Conservation (phyloP, 2,329 filamentous ascomycete genomes). For the Macroventuria anomochaeta region DNA sequence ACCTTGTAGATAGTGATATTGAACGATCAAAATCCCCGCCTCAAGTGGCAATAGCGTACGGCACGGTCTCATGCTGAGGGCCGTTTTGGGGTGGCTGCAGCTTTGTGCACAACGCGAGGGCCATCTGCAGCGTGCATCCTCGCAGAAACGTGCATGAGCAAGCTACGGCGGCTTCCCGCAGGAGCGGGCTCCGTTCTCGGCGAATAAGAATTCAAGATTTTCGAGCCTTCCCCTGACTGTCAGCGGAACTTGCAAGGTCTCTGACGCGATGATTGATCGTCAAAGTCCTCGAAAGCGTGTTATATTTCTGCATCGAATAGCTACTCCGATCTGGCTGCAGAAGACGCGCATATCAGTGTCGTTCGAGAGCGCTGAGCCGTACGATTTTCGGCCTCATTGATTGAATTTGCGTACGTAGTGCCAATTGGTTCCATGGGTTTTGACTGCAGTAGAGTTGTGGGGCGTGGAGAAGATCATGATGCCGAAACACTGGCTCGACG, state of each 20-base stretch:
- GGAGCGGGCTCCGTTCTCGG: conserved; percentile 28
- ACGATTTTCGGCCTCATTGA: not conserved
- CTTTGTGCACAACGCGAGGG: conserved; percentile 37
- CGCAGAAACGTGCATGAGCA: conserved; percentile 36
- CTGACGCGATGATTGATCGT: conserved; percentile 24
- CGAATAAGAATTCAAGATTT: conserved; percentile 25
- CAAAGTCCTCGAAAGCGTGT: conserved; percentile 4
- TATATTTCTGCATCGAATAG: conserved; percentile 5
- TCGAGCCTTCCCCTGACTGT: conserved; percentile 26
- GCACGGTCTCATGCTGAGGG: conserved; percentile 26
- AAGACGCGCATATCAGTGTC: conserved; percentile 1
- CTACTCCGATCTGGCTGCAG: conserved; percentile 2
- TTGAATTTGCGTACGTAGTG: not conserved
- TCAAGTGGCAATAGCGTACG: conserved; percentile 31
- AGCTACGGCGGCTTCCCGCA: conserved; percentile 26
- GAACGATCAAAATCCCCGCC: conserved; percentile 21
- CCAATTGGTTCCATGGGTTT: conserved; percentile 13
- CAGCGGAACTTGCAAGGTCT: conserved; percentile 14
- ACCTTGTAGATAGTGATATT: conserved; percentile 9
- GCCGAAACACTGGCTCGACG: conserved; percentile 31
- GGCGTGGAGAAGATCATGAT: conserved; percentile 14
- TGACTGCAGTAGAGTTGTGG: conserved; percentile 18
- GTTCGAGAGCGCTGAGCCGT: not conserved
- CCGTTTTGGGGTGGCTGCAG: conserved; percentile 30
- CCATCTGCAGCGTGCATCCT: conserved; percentile 37